phyloP scores from a whole-genome alignment of 148 eudicot genomes.

The Heliamphora exappendiculata region DNA sequence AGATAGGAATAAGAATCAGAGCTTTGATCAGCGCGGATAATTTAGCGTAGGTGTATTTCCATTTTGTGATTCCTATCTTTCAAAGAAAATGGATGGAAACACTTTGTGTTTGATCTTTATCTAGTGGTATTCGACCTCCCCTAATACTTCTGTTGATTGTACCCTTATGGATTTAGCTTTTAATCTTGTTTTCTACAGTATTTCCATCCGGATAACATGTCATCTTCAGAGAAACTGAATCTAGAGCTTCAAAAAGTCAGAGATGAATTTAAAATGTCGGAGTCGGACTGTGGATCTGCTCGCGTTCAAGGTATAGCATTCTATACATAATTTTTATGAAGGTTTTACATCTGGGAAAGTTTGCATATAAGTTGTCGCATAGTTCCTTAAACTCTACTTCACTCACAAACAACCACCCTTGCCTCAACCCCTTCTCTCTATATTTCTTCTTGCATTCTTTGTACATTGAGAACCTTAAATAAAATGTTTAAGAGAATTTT shows the following conservation, averaged over 20 bases:
- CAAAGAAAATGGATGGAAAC: background rate
- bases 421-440: background rate
- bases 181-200: slow-evolving; percentile 45
- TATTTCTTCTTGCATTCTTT: background rate
- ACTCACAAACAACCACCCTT: background rate
- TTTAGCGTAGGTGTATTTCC: background rate
- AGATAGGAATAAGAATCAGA: background rate
- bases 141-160: background rate
- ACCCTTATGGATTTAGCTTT: background rate
- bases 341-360: background rate
- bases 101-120: background rate
- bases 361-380: background rate
- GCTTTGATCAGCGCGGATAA: background rate
- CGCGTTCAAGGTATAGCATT: slow-evolving; percentile 73
- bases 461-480: background rate
- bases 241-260: slow-evolving; percentile 69
- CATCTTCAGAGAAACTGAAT: slow-evolving; percentile 85
- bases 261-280: slow-evolving; percentile 86
- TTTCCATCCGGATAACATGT: slow-evolving; percentile 97
- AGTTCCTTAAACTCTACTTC: background rate
- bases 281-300: slow-evolving; percentile 94
- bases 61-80: background rate
- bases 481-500: no score
- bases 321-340: background rate
- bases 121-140: background rate